Percentiles rank a stretch among this genome's conserved stretches.
phyloP scores from a whole-genome alignment of 2,329 filamentous ascomycete species.

The Cylindrodendrum hubeiense region DNA sequence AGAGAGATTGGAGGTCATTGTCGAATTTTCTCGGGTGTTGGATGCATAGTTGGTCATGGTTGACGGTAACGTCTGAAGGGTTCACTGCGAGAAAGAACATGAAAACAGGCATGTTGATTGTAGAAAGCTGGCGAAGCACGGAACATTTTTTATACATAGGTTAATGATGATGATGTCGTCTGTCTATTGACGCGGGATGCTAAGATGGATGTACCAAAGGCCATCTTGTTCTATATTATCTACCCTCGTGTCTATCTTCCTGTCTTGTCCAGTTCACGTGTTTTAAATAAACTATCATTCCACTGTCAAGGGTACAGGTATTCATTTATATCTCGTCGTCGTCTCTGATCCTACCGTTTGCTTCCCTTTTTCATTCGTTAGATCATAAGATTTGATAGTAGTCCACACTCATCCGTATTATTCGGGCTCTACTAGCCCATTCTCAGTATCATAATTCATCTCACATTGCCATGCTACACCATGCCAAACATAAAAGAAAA shows the following conservation, averaged over 20 bases:
- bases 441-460: constrained; percentile 12
- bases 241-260: neutral
- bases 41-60: constrained; percentile 17
- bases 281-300: neutral
- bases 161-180: constrained; percentile 20
- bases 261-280: neutral
- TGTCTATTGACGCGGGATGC: constrained; percentile 26
- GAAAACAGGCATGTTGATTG: constrained; percentile 35
- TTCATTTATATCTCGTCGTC: too few species aligned
- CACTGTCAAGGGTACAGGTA: too few species aligned
- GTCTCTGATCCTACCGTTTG: neutral
- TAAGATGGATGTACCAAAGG: neutral
- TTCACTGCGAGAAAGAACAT: constrained; percentile 24
- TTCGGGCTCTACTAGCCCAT: neutral
- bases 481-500: constrained; percentile 21
- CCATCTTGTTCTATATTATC: constrained; percentile 7
- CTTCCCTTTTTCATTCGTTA: neutral
- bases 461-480: constrained; percentile 1
- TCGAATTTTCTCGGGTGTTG: constrained; percentile 22
- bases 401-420: neutral
- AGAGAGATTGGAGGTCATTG: constrained; percentile 20
- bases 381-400: neutral
- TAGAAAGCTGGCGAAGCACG: constrained; percentile 10
- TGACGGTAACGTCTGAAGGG: constrained; percentile 11
- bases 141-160: constrained; percentile 28